Base-by-base conservation (phyloP, 2,329 filamentous ascomycete species). In the Malbranchea cinnamomea region DNA sequence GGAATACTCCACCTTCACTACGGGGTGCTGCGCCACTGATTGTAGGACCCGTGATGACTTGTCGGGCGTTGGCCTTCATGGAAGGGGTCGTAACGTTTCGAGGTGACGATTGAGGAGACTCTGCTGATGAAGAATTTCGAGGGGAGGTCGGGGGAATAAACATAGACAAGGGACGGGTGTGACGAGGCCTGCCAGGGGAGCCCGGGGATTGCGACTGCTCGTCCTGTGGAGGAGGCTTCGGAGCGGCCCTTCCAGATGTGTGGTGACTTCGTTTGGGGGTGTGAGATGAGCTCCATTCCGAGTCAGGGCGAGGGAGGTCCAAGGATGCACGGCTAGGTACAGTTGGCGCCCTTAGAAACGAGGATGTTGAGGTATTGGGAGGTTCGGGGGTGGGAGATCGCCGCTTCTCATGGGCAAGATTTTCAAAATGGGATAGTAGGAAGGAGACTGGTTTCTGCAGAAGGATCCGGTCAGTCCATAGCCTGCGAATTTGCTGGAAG, bases 151-250 rank as follows among this genome's bases (percentile, higher is more conserved):
- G 52, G 19, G 52, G 50, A 18, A 60, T 36, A 33, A 46, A 50
- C 56, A 61, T 54, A 10, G 57, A 62, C 37, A 59, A 47, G n/a
- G 57, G 59, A 23, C 58, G 47, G 31, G 47, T 71, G 74, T 46
- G 69, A 73, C 45, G 74, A 68, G 53, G 62, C 70, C 35, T 73
- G 67, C 45, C 54, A 70, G 38, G 72, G 68, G 54, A 57, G 12
- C 45, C 50, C 16, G 42, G 38, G 24, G 44, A 41, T 14, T 49
- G 46, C 8, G 45, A 30, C 5, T 34, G 36, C 15, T 30, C 24
- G 26, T 15, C 23, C 12, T n/a, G 20, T 23, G 20, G 9, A 30
- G 10, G 10, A 32, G 5, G 15, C 23, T 21, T 22, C 17, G 18
- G 23, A 33, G 19, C 18, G 24, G 26, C 23, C 24, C 14, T 8